phyloP scores from a whole-genome alignment of 495 filamentous ascomycete genomes.

The Ramalina intermedia region DNA sequence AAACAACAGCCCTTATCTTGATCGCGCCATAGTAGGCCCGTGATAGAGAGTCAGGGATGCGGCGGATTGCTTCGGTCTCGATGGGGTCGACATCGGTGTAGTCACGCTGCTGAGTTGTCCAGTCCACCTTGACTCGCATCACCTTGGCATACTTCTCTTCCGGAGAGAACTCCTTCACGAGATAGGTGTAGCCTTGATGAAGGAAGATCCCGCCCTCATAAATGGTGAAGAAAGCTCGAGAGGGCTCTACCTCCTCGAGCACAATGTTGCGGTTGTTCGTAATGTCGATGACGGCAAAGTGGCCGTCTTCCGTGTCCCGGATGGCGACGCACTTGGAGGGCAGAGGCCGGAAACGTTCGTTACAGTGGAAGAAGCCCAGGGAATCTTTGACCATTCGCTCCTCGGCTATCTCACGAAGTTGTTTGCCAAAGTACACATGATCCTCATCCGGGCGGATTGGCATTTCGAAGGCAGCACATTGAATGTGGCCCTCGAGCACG shows the following conservation, averaged over 20 bases:
- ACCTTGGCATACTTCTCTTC: slow-evolving; percentile 63
- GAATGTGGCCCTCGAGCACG: slow-evolving; percentile 82
- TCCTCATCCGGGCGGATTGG: slow-evolving; percentile 69
- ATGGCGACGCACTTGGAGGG: slow-evolving; percentile 78
- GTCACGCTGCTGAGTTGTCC: slow-evolving; percentile 86
- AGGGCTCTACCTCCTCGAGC: slow-evolving; percentile 91
- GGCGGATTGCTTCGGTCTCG: slow-evolving; percentile 70
- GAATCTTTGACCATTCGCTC: slow-evolving; percentile 62
- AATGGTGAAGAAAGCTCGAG: slow-evolving; percentile 85
- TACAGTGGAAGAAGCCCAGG: slow-evolving; percentile 76
- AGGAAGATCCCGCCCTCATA: slow-evolving; percentile 98
- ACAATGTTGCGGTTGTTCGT: slow-evolving; percentile 70
- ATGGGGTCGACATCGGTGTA: slow-evolving; percentile 90
- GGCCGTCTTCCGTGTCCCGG: slow-evolving; percentile 79
- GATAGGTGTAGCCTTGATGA: slow-evolving; percentile 83
- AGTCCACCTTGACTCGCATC: slow-evolving; percentile 77
- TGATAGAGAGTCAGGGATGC: slow-evolving; percentile 39
- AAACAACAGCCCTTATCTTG: slow-evolving; percentile 70
- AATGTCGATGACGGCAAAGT: slow-evolving; percentile 86
- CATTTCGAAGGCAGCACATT: slow-evolving; percentile 93
- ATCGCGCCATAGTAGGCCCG: slow-evolving; percentile 76
- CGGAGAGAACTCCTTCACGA: slow-evolving; percentile 77
- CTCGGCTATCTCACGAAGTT: slow-evolving; percentile 55
- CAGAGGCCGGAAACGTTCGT: slow-evolving; percentile 72
- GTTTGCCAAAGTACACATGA: slow-evolving; percentile 60